These are phyloP conservation scores for Podaxis carcinomalis DNA, from an alignment of 768 basidiomycete species.

Conservation along the genomic window DNA sequence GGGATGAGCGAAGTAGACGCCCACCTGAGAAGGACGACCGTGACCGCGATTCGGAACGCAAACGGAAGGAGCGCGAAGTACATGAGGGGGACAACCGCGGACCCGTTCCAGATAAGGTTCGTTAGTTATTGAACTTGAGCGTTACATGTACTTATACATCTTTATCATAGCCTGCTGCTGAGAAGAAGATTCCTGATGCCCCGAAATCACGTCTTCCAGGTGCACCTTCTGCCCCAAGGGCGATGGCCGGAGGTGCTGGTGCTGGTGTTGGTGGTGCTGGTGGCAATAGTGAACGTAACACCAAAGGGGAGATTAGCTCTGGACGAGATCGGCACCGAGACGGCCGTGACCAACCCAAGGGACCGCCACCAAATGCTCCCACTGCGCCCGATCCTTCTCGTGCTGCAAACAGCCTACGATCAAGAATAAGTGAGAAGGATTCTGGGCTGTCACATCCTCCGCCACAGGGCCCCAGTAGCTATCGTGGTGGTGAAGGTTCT, in stretches of 20 bases:
- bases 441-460: conserved; percentile 36
- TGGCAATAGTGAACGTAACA: conserved; percentile 9
- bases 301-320: conserved; percentile 11
- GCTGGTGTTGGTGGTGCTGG: conserved; percentile 1
- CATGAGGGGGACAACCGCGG: conserved; percentile 46
- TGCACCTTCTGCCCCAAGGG: conserved; percentile 17
- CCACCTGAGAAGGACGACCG: conserved; percentile 64
- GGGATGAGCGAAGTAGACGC: conserved; percentile 70
- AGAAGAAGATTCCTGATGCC: conserved; percentile 17
- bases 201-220: conserved; percentile 11
- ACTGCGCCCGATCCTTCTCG: conserved; percentile 19
- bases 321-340: conserved; percentile 20
- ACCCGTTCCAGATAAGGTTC: conserved; percentile 59
- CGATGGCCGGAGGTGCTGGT: conserved; percentile 13
- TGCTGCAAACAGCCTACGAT: conserved; percentile 26
- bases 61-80: conserved; percentile 49
- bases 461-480: conserved; percentile 20
- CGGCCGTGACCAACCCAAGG: conserved; percentile 12
- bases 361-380: conserved; percentile 13
- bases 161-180: conserved; percentile 9
- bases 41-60: conserved; percentile 45
- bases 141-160: background rate
- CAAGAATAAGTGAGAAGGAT: conserved; percentile 52
- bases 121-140: background rate
- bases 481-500: conserved; percentile 40